Conservation (phyloP, 2,329 filamentous ascomycete species). For the Ophiocordyceps polyrhachis-furcata region DNA sequence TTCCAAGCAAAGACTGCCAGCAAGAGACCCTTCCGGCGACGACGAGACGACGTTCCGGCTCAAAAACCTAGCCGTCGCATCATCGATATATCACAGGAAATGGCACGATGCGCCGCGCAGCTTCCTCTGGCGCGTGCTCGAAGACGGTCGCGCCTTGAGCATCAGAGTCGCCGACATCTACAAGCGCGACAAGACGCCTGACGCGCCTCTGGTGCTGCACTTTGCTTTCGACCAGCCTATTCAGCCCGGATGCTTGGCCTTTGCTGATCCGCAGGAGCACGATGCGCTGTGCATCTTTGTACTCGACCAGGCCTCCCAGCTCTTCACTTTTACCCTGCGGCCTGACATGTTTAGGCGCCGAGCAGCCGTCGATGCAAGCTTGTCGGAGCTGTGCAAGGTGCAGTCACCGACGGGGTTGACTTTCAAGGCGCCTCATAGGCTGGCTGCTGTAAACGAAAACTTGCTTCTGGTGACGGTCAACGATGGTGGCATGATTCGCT, state of each 20-base stretch:
- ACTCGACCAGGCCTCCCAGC: constrained; percentile 56
- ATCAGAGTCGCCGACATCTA: constrained; percentile 68
- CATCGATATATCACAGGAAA: constrained; percentile 70
- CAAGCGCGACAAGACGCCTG: constrained; percentile 43
- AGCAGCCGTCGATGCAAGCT: constrained; percentile 49
- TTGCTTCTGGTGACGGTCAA: constrained; percentile 66
- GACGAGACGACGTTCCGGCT: constrained; percentile 58
- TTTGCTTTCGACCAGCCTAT: constrained; percentile 61
- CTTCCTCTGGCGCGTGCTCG: constrained; percentile 80
- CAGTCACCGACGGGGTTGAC: constrained; percentile 54
- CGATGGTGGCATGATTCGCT: constrained; percentile 54
- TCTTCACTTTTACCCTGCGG: constrained; percentile 70
- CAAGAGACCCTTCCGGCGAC: constrained; percentile 23
- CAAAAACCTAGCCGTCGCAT: constrained; percentile 55
- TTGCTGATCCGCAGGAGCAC: constrained; percentile 62
- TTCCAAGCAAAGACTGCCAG: constrained; percentile 22
- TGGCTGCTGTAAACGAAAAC: constrained; percentile 54
- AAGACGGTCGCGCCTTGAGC: constrained; percentile 63
- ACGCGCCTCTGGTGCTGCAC: constrained; percentile 58
- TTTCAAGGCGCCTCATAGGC: constrained; percentile 62
- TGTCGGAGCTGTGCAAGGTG: constrained; percentile 60
- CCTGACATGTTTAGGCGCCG: constrained; percentile 64
- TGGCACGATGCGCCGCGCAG: constrained; percentile 59
- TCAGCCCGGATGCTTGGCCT: constrained; percentile 57
- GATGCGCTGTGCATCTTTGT: constrained; percentile 66